These are phyloP conservation scores for Scheffersomyces stipitis DNA, from an alignment of 805 yeast species.

Conservation along the genomic window DNA sequence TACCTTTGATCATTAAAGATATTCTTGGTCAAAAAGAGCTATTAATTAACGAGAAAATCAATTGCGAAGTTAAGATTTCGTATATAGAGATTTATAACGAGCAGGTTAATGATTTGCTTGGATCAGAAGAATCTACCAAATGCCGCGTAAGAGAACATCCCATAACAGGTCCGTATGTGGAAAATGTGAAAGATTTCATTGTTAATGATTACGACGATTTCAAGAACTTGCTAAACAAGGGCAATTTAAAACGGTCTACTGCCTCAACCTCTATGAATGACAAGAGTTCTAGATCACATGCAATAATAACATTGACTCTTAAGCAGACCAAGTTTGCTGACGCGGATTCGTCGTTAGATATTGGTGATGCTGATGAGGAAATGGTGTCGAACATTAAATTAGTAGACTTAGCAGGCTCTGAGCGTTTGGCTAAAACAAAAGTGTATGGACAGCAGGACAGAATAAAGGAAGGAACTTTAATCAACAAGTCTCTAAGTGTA, in stretches of 20 bases:
- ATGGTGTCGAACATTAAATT: conserved; percentile 61
- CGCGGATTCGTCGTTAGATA: conserved; percentile 9
- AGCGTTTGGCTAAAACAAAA: conserved; percentile 62
- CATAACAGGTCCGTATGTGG: conserved; percentile 69
- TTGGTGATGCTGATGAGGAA: conserved; percentile 44
- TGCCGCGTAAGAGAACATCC: conserved; percentile 67
- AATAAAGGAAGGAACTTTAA: conserved; percentile 71
- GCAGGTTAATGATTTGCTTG: conserved; percentile 64
- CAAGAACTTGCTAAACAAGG: conserved; percentile 44
- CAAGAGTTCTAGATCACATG: conserved; percentile 76
- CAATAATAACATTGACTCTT: conserved; percentile 64
- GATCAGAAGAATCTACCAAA: conserved; percentile 14
- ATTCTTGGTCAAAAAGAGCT: conserved; percentile 46
- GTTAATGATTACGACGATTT: conserved; percentile 55
- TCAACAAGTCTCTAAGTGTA: conserved; percentile 75
- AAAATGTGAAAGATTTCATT: conserved; percentile 53
- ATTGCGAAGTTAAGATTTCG: conserved; percentile 48
- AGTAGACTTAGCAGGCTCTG: conserved; percentile 85
- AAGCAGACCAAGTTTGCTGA: conserved; percentile 52
- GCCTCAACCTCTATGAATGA: conserved; percentile 76
- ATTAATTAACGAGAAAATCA: conserved; percentile 35
- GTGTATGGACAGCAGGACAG: conserved; percentile 54
- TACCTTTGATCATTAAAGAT: conserved; percentile 48
- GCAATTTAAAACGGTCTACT: conserved; percentile 59
- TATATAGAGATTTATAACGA: conserved; percentile 80